A percentile compares a stretch with the other conserved stretches of the same genome.
These are phyloP conservation scores for Vitis vinifera DNA, from an alignment of 164 flowering plant species.

Conservation along the genomic window DNA sequence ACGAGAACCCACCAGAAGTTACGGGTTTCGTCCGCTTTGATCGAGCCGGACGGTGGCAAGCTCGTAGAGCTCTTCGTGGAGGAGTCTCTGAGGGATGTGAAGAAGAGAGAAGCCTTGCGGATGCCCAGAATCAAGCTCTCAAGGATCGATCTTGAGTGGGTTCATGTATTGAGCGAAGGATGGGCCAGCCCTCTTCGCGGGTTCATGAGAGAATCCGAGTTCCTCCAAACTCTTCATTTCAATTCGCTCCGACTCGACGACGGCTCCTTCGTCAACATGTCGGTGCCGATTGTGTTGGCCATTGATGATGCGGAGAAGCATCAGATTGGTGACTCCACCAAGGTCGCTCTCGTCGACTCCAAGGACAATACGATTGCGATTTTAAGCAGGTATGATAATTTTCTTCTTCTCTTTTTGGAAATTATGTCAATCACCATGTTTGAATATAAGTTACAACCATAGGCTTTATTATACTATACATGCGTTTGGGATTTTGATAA, in stretches of 20 bases:
- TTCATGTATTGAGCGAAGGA: constrained; percentile 80
- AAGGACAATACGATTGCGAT: constrained; percentile 58
- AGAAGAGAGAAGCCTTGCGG: constrained; percentile 45
- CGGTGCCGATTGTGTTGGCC: constrained; percentile 93
- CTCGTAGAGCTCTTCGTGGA: constrained; percentile 70
- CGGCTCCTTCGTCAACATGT: constrained; percentile 91
- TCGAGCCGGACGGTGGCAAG: constrained; percentile 93
- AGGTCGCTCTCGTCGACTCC: constrained; percentile 74
- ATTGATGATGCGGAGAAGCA: constrained; percentile 72
- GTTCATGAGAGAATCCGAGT: constrained; percentile 95
- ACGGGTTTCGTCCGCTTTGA: constrained; percentile 49
- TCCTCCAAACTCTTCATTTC: constrained; percentile 99
- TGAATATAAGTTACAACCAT: neutral
- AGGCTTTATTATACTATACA: neutral
- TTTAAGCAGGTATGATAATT: constrained; percentile 60
- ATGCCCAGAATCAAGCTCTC: constrained; percentile 65
- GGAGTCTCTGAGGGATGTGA: constrained; percentile 40
- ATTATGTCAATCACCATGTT: neutral
- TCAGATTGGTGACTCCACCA: constrained; percentile 52
- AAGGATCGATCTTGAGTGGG: constrained; percentile 82
- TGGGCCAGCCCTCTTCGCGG: constrained; percentile 73
- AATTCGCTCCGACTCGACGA: constrained; percentile 69
- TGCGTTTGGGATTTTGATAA: too few species aligned
- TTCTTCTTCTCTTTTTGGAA: neutral
- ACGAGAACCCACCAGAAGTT: constrained; percentile 5